Conservation (phyloP, 2,329 filamentous ascomycete species). For the Fusarium vanettenii region DNA sequence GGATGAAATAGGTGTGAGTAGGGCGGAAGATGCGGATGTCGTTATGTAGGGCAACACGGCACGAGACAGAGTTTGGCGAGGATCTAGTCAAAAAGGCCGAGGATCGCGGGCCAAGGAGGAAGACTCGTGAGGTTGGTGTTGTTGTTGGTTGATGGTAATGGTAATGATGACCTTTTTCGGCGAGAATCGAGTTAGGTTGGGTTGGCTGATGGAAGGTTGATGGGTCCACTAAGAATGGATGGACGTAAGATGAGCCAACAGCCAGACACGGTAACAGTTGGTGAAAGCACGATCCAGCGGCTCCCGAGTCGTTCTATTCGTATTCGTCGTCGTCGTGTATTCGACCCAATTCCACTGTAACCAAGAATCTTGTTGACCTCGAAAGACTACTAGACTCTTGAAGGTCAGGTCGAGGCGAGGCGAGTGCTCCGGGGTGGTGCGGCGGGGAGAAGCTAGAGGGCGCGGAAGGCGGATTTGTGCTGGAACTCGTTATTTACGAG, state of each 20-base stretch:
- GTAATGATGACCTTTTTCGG: conserved; percentile 22
- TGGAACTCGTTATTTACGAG: conserved; percentile 24
- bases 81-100: conserved; percentile 3
- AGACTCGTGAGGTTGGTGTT: conserved; percentile 21
- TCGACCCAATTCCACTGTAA: conserved; percentile 3
- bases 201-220: conserved; percentile 10
- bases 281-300: conserved; percentile 2
- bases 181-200: conserved; percentile 18
- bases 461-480: conserved; percentile 33
- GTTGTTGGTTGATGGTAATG: conserved; percentile 6
- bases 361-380: conserved; percentile 9
- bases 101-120: conserved; percentile 8
- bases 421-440: conserved; percentile 16
- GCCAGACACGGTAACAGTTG: neutral
- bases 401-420: conserved; percentile 13
- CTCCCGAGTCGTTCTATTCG: neutral
- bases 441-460: conserved; percentile 24
- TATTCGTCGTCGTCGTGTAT: neutral
- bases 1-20: neutral
- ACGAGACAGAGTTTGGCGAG: conserved; percentile 17
- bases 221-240: conserved; percentile 30
- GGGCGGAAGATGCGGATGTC: neutral
- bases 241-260: conserved; percentile 19
- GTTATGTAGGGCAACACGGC: neutral
- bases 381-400: conserved; percentile 2